Evolutionary conservation across 768 basidiomycete species (phyloP), one percentile per base, ranked within the genome.

Genomic region (Rhizopogon sp.): DNA sequence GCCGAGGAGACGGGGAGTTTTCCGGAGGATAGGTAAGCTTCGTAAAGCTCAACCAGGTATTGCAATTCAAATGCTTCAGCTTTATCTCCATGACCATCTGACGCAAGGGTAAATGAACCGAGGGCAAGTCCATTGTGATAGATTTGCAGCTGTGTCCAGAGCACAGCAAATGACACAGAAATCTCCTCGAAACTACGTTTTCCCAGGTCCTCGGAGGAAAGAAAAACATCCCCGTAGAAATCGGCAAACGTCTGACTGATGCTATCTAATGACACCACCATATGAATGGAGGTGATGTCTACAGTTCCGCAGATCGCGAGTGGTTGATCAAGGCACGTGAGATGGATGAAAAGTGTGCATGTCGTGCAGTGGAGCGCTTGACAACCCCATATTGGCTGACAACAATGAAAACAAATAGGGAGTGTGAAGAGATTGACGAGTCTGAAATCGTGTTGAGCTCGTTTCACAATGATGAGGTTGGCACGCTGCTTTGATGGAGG

Each of bases 301-400:
- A 65, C 52, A 7, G 64, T 59, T 5, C 72, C 71, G 59, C 87
- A 90, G 3, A 55, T 58, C 3, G 71, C 66, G 2, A 77, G 54
- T 1, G 59, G 59, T 5, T 44, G 51, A 22, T 65, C 54, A 14
- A 69, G 47, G 64, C 89, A 93, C 14, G 68, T 54, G 5, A 71
- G 55, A 69, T 91, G 90, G 13, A 78, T 75, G 53, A 88, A 83
- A 20, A 78, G 72, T 35, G 75, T 75, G 68, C 91, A 94, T 2
- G 72, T 69, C 25, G 66, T 64, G 64, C 91, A 94, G 49, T 78
- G 80, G 20, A 86, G 61, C 3, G 81, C 87, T 66, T 93, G 90
- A 46, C 71, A 75, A 3, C 90, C 91, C 90, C 90, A 93, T 10
- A 93, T 74, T 2, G 91, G 91, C 42, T 76, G 68, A 17, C 69